Evolutionary conservation across 164 flowering plant genomes (phyloP), one percentile per base, ranked within the genome.

Genomic region (Brasenia schreberi): DNA sequence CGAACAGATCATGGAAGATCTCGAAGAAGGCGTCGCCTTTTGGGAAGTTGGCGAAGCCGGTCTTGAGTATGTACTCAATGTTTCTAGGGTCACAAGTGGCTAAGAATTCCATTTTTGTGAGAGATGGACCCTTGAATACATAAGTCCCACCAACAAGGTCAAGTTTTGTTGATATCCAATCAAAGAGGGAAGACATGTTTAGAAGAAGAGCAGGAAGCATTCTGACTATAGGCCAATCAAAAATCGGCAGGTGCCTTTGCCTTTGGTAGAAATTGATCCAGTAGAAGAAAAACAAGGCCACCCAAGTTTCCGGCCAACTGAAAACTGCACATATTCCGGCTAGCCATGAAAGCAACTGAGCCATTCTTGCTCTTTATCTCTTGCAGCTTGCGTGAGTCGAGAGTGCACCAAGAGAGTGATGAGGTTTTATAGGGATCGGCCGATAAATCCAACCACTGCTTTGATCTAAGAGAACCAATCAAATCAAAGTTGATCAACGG

Each of bases 31-130:
- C 64, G 7, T 14, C 0, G 5, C 71, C 71, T 18, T 69, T 69
- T 14, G 71, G 71, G 19, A 39, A 69, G 33, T 69, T 69, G 12
- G 33, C 5, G 64, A 64, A 39, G 43, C 64, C 58, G 42, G 67
- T 44, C n/a, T 52, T 68, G 19, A 68, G 18, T n/a, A 68, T 68
- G 61, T 62, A 33, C 43, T 68, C 52, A 6, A 69, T 49, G 64
- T 64, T 64, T 11, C 17, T 11, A 6, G 71, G 71, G 43, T 69
- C 67, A 19, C 71, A 63, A 3, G 71, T 69, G 63, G n/a, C 44
- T 18, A 69, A 9, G 14, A 53, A 14, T 0, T 69, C 27, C 49
- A 64, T 39, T 33, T 33, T 33, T 33, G 39, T 33, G 39, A 33
- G 39, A 19, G 53, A 7, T 0, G 67, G 62, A 33, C 66, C 71